Evolutionary conservation across 345 rosid genomes (phyloP).

Genomic region (Populus ilicifolia): DNA sequence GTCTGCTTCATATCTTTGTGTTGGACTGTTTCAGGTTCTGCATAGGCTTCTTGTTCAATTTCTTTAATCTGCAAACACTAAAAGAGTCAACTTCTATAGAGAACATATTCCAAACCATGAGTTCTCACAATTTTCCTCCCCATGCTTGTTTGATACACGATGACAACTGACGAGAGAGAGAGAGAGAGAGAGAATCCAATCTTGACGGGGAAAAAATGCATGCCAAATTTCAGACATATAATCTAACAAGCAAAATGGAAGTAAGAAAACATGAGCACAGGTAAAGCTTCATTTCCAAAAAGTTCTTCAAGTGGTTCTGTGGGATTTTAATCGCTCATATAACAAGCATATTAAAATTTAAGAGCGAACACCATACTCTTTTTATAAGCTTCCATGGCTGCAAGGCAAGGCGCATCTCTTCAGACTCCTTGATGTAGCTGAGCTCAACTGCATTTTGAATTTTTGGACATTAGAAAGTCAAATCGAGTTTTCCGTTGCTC

Average conservation of each 20-base stretch:
- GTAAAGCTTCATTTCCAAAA: not conserved
- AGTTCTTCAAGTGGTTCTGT: not conserved
- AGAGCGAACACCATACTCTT: conserved; percentile 40
- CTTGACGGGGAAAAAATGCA: not conserved
- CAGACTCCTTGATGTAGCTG: conserved; percentile 63
- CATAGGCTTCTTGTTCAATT: conserved; percentile 65
- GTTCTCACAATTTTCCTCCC: not conserved
- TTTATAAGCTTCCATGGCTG: conserved; percentile 78
- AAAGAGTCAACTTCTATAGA: not conserved
- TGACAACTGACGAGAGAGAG: not conserved
- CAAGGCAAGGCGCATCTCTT: conserved; percentile 77
- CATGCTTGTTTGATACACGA: not conserved
- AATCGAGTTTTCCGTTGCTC: not conserved
- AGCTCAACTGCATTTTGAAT: conserved; percentile 47
- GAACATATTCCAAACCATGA: not conserved
- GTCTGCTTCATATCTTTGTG: conserved; percentile 61
- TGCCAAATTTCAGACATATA: not conserved
- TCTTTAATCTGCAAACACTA: conserved; percentile 58
- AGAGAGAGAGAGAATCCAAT: not conserved
- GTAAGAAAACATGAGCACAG: not conserved
- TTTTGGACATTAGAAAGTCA: not conserved
- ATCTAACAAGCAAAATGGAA: not conserved
- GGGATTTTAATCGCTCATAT: not conserved
- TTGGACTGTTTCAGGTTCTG: conserved; percentile 43
- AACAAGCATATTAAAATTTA: not conserved